Base-by-base conservation (phyloP, 495 filamentous ascomycete species). In the Pyrenula aspistea region DNA sequence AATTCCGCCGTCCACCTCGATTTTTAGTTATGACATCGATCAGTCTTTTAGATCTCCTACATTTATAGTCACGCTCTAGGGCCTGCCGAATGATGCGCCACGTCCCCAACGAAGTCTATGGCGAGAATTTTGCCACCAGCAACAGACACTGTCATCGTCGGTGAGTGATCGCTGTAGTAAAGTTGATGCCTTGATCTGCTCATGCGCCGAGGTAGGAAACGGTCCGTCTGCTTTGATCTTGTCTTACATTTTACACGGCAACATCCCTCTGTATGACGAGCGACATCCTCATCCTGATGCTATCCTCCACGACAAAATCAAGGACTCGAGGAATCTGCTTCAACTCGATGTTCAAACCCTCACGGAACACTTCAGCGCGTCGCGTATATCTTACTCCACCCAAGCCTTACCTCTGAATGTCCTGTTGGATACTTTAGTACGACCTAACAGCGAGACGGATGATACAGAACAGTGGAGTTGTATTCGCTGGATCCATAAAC, bases 181-280 rank as follows among this genome's bases (percentile, higher is more conserved):
- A n/a, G n/a, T n/a, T n/a, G n/a, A n/a, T n/a, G n/a, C n/a, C n/a
- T n/a, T n/a, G n/a, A n/a, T n/a, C n/a, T n/a, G 68, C 58, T 57
- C 60, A 75, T 75, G 71, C 67, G 61, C 25, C 4, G 21, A 53
- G n/a, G 19, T 54, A 77, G 83, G 83, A 56, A 84, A 83, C 61
- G 83, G 83, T 31, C 83, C 83, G 53, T 79, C 83, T 25, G 79
- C 83, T 58, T 76, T 87, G 65, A 80, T 85, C 63, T 73, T 87
- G 22, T 83, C 81, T 55, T 87, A 79, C 62, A 81, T 86, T 53
- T 77, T 87, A 19, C 83, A 87, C 62, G 83, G 83, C 12, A 74
- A 85, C 62, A 70, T 83, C 52, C 83, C 83, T 1, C 75, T 73
- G 56, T 87, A 87, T 58, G 68, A 72, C 20, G 60, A 73, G 3